These are phyloP conservation scores for Trametes gibbosa DNA, from an alignment of 768 basidiomycete species.

Conservation along the genomic window DNA sequence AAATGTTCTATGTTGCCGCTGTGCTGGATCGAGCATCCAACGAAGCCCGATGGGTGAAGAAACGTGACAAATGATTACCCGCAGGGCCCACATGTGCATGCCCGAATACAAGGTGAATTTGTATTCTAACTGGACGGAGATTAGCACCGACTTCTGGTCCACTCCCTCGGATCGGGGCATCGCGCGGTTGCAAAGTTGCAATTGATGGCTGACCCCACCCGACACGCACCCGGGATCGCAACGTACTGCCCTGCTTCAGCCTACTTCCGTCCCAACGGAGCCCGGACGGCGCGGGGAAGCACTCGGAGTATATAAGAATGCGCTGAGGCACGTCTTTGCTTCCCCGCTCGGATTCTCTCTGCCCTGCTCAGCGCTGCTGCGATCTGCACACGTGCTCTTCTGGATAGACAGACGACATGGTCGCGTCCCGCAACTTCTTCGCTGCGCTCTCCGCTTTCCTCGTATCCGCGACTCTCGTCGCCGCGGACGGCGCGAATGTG, in stretches of 20 bases:
- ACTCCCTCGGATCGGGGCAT: neutral
- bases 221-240: too few species aligned
- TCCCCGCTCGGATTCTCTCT: too few species aligned
- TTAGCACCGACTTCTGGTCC: neutral
- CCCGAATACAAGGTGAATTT: neutral
- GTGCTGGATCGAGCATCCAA: too few species aligned
- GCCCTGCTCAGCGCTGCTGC: too few species aligned
- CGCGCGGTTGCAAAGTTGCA: too few species aligned
- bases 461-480: neutral
- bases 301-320: too few species aligned
- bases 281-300: too few species aligned
- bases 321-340: too few species aligned
- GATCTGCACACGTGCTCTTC: too few species aligned
- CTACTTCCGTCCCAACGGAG: too few species aligned
- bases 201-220: neutral
- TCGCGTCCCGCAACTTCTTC: slow-evolving; percentile 10
- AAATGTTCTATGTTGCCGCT: too few species aligned
- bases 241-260: too few species aligned
- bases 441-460: neutral
- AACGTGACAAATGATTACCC: neutral
- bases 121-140: neutral
- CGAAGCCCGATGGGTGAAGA: neutral
- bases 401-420: slow-evolving; percentile 1
- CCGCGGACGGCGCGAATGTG: neutral
- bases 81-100: neutral